These are phyloP conservation scores for Haematococcus sp. DNA, from an alignment of 139 green algal species.

Conservation along the genomic window DNA sequence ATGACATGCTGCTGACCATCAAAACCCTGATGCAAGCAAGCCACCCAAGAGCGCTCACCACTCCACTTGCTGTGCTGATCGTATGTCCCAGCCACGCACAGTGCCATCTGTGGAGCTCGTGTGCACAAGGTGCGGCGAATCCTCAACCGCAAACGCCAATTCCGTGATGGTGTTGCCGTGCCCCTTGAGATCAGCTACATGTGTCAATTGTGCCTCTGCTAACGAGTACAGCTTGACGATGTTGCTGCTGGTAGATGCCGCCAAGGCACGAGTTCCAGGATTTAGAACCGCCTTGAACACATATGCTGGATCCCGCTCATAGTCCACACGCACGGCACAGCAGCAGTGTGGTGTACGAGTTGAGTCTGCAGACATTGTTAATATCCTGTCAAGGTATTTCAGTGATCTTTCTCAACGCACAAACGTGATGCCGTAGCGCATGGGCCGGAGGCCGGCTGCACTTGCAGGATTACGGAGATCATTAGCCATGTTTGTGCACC, in stretches of 20 bases:
- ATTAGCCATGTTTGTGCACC: too few species aligned
- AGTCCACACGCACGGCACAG: conserved; percentile 39
- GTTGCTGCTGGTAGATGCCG: conserved; percentile 54
- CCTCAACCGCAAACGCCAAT: conserved; percentile 31
- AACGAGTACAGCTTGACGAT: conserved; percentile 55
- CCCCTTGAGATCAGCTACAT: conserved; percentile 48
- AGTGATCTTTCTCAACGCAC: too few species aligned
- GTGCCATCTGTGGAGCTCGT: conserved; percentile 60
- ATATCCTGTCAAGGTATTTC: too few species aligned
- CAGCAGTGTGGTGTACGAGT: conserved; percentile 25
- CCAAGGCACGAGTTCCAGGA: conserved; percentile 18
- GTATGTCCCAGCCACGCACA: conserved; percentile 63
- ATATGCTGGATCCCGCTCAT: conserved; percentile 58
- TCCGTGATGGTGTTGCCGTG: conserved; percentile 49
- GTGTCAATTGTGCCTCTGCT: conserved; percentile 27
- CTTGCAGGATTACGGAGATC: too few species aligned
- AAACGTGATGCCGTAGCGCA: too few species aligned
- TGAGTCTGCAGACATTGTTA: too few species aligned
- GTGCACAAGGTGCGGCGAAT: conserved; percentile 44
- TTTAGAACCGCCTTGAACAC: conserved; percentile 53
- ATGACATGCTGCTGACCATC: too few species aligned
- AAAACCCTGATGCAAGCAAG: not conserved
- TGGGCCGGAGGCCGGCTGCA: too few species aligned
- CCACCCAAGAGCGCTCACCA: conserved; percentile 17
- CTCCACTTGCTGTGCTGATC: conserved; percentile 32